phyloP scores from a whole-genome alignment of 176 grass and related monocot species.

The Avena sativa region DNA sequence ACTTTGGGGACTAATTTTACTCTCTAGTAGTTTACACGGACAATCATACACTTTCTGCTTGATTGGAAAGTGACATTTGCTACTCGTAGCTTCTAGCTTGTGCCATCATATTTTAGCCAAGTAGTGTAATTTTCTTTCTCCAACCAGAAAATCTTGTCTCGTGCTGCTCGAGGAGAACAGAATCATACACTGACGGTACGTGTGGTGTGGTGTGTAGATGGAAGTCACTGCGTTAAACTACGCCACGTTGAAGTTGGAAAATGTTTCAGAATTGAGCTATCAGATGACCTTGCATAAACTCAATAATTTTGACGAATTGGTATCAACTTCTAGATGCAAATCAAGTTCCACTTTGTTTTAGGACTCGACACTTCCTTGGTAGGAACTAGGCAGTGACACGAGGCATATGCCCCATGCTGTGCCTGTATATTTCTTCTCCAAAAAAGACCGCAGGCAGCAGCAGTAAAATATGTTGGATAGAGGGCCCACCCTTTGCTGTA shows the following conservation, averaged over 20 bases:
- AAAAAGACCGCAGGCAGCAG: too few species aligned
- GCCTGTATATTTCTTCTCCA: too few species aligned
- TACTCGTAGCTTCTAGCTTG: not conserved
- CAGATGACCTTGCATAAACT: not conserved
- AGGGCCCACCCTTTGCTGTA: too few species aligned
- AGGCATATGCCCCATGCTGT: too few species aligned
- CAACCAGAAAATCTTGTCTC: not conserved
- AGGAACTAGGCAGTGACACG: too few species aligned
- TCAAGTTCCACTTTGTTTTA: too few species aligned
- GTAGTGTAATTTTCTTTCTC: too few species aligned
- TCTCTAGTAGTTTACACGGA: not conserved
- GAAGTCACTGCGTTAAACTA: too few species aligned
- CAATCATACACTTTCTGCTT: conserved; percentile 20
- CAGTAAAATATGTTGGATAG: too few species aligned
- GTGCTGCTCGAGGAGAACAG: not conserved
- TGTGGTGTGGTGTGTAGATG: not conserved
- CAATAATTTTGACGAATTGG: not conserved
- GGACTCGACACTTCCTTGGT: too few species aligned
- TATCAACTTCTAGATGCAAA: not conserved
- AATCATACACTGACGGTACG: not conserved
- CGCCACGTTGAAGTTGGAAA: too few species aligned
- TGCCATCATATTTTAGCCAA: not conserved
- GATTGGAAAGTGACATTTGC: not conserved
- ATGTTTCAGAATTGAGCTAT: not conserved
- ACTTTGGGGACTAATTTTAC: not conserved